Evolutionary conservation across 257 asterid genomes (phyloP), one percentile per base, ranked within the genome.

Genomic region (Capsicum baccatum): DNA sequence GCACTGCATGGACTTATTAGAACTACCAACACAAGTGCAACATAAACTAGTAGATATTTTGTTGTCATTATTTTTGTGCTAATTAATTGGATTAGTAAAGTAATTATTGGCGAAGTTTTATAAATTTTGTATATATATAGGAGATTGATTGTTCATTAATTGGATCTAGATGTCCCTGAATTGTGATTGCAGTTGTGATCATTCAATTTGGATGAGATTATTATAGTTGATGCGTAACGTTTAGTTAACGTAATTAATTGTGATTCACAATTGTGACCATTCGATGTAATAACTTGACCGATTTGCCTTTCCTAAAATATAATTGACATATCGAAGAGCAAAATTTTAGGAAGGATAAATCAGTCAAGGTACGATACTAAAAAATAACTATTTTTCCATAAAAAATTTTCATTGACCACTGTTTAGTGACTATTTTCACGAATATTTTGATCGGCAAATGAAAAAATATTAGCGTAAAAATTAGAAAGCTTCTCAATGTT

Each of bases 141-240:
- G 33, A 26, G 33, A 26, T 26, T 26, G 33, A 26, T 26, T 26
- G 33, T 26, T 26, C 33, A 26, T 26, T 26, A 26, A 26, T 26
- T 26, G 33, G 2, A 26, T 26, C 33, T 26, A n/a, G 42, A 47
- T 44, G 19, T 50, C 11, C 58, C 10, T 47, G 17, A 71, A 47
- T 19, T 47, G 47, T 67, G 48, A 14, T 67, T 13, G 8, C 19
- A 35, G 48, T 67, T 67, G 1, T 74, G 47, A 74, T 50, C 62
- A 50, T 74, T 74, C 62, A 50, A 50, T 74, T 74, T 50, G 81
- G 47, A 13, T 48, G 81, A 6, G 47, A 74, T 37, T 37, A 21
- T 7, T 12, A 12, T 6, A 19, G 62, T 50, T 74, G 62, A 48
- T 48, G 60, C 60, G 80, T 73, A 19, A 21, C 70, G 70, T 63